Evolutionary conservation across 2,329 filamentous ascomycete genomes (phyloP).

Genomic region (Curvularia lunata): DNA sequence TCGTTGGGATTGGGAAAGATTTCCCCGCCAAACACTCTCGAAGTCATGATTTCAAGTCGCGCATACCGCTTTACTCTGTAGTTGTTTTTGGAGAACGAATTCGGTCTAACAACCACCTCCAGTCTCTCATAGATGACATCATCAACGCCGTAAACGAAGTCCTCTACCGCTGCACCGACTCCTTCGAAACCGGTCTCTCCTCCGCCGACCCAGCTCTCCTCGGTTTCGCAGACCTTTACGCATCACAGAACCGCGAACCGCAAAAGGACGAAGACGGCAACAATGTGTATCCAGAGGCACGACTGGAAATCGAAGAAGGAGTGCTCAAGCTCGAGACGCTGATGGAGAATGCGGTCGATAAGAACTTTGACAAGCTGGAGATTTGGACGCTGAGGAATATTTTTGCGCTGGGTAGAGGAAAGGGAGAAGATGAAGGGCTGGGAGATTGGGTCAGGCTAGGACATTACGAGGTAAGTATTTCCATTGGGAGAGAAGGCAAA

Average conservation of each 20-base stretch:
- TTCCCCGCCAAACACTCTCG: slow-evolving; percentile 12
- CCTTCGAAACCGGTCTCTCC: slow-evolving; percentile 82
- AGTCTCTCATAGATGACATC: slow-evolving; percentile 96
- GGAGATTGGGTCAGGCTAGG: slow-evolving; percentile 78
- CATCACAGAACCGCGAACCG: slow-evolving; percentile 54
- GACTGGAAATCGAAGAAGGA: slow-evolving; percentile 84
- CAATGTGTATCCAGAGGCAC: slow-evolving; percentile 56
- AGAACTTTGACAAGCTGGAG: slow-evolving; percentile 60
- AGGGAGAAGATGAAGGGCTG: slow-evolving; percentile 58
- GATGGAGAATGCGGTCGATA: slow-evolving; percentile 57
- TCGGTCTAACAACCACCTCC: neutral
- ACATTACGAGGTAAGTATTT: slow-evolving; percentile 74
- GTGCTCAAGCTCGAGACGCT: slow-evolving; percentile 58
- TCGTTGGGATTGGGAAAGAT: neutral
- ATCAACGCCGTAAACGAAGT: slow-evolving; percentile 96
- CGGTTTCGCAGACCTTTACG: slow-evolving; percentile 70
- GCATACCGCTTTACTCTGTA: neutral
- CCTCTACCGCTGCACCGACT: slow-evolving; percentile 86
- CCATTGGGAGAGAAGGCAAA: too few relatives aligned
- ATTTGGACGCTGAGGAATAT: slow-evolving; percentile 88
- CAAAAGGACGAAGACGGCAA: slow-evolving; percentile 51
- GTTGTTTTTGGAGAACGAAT: too few relatives aligned
- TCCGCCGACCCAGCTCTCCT: slow-evolving; percentile 75
- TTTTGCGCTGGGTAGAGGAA: slow-evolving; percentile 61
- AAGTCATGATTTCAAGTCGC: neutral